Conservation (phyloP, 2,329 filamentous ascomycete genomes). For the Fusarium chuoi region DNA sequence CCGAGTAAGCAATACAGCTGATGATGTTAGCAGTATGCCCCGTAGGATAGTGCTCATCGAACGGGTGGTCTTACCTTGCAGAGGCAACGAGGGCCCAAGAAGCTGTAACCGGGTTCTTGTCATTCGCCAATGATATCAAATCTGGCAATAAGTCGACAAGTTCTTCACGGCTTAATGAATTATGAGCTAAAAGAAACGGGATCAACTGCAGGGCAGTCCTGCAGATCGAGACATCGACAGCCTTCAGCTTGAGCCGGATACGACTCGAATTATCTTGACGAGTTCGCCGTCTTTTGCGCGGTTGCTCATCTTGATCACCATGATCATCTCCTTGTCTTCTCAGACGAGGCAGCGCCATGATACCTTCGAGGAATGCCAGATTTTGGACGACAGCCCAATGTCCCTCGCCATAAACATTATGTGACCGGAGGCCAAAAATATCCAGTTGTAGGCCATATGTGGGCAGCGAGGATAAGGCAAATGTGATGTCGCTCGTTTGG, state of each 20-base stretch:
- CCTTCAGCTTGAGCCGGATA: slow-evolving; percentile 60
- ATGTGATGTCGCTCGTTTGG: slow-evolving; percentile 79
- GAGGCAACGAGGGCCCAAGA: slow-evolving; percentile 90
- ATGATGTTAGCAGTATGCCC: slow-evolving; percentile 33
- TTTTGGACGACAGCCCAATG: slow-evolving; percentile 70
- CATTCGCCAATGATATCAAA: slow-evolving; percentile 68
- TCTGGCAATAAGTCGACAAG: slow-evolving; percentile 66
- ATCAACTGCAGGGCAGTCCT: slow-evolving; percentile 67
- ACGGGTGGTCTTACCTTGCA: slow-evolving; percentile 68
- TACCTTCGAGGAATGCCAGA: slow-evolving; percentile 66
- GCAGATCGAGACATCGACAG: slow-evolving; percentile 55
- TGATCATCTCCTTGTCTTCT: slow-evolving; percentile 39
- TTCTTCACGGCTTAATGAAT: slow-evolving; percentile 60
- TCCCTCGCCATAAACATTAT: slow-evolving; percentile 65
- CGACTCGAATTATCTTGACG: slow-evolving; percentile 54
- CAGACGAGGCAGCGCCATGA: slow-evolving; percentile 50
- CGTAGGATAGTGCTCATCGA: not conserved
- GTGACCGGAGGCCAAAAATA: slow-evolving; percentile 64
- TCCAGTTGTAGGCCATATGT: slow-evolving; percentile 58
- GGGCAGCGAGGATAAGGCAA: slow-evolving; percentile 58
- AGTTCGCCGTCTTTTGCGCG: slow-evolving; percentile 63
- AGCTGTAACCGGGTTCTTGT: slow-evolving; percentile 73
- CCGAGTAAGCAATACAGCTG: slow-evolving; percentile 47
- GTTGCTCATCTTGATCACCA: slow-evolving; percentile 54
- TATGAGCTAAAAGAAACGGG: slow-evolving; percentile 64